phyloP scores from a whole-genome alignment of 2,329 filamentous ascomycete genomes.

The Clarireedia hainanense region DNA sequence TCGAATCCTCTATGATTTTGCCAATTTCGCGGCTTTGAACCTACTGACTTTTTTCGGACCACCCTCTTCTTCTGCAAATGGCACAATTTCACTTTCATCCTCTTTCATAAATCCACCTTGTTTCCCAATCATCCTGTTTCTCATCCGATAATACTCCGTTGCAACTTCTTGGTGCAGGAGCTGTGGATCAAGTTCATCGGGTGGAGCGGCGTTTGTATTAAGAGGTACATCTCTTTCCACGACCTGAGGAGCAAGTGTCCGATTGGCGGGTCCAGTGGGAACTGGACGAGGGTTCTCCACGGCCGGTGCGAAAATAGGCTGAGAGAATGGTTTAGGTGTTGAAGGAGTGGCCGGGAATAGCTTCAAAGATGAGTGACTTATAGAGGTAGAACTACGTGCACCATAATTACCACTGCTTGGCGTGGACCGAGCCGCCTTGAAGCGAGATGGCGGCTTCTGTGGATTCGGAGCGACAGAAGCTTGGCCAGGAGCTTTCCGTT shows the following conservation, averaged over 20 bases:
- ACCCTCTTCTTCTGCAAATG: slow-evolving; percentile 58
- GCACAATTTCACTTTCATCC: slow-evolving; percentile 54
- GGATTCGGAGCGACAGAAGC: slow-evolving; percentile 18
- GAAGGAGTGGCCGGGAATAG: slow-evolving; percentile 19
- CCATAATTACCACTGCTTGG: slow-evolving; percentile 13
- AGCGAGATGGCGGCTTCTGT: slow-evolving; percentile 34
- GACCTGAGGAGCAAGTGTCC: slow-evolving; percentile 51
- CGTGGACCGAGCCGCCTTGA: slow-evolving; percentile 32
- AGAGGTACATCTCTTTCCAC: slow-evolving; percentile 43
- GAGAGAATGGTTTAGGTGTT: slow-evolving; percentile 21
- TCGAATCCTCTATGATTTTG: slow-evolving; percentile 27
- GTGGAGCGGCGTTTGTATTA: slow-evolving; percentile 33
- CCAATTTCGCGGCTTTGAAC: slow-evolving; percentile 64
- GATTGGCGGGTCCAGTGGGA: slow-evolving; percentile 33
- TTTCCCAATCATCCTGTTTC: slow-evolving; percentile 74
- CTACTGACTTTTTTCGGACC: slow-evolving; percentile 58
- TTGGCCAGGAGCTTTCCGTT: slow-evolving; percentile 22
- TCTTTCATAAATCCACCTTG: slow-evolving; percentile 75
- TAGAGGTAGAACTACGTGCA: slow-evolving; percentile 17
- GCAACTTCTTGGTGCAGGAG: slow-evolving; percentile 71
- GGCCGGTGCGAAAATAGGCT: slow-evolving; percentile 20
- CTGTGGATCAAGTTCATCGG: slow-evolving; percentile 64
- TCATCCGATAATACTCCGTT: slow-evolving; percentile 72
- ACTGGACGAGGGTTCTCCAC: slow-evolving; percentile 17
- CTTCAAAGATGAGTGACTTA: slow-evolving; percentile 11